A percentile compares a stretch with the other conserved stretches of the same genome.
Evolutionary conservation across 2,329 filamentous ascomycete genomes (phyloP).

Genomic region (Alternaria novae-zelandiae): DNA sequence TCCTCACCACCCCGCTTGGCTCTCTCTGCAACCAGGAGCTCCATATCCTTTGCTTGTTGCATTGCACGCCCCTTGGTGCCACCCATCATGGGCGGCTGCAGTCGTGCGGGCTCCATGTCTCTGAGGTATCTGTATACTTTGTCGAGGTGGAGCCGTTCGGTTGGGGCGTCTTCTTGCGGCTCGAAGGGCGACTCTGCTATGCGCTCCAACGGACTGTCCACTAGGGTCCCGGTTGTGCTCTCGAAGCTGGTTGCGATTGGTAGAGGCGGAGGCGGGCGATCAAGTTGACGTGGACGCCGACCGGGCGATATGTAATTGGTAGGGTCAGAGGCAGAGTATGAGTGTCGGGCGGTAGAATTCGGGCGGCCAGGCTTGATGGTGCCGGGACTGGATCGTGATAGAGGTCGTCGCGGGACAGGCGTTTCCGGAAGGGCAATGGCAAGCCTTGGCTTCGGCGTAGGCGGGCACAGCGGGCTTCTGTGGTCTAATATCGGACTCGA

Average conservation of each 20-base stretch:
- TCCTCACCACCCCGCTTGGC: conserved; percentile 66
- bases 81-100: conserved; percentile 36
- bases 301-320: conserved; percentile 21
- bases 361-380: not conserved
- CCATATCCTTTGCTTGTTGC: conserved; percentile 75
- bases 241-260: conserved; percentile 19
- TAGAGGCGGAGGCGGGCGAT: conserved; percentile 18
- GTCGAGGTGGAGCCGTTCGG: conserved; percentile 3
- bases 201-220: conserved; percentile 28
- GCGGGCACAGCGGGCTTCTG: conserved; percentile 23
- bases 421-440: conserved; percentile 3
- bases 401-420: not conserved
- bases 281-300: conserved; percentile 10
- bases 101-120: conserved; percentile 40
- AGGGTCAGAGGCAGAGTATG: conserved; percentile 30
- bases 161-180: not conserved
- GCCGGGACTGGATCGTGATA: conserved; percentile 18
- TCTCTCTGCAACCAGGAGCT: conserved; percentile 67
- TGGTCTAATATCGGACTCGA: conserved; percentile 33
- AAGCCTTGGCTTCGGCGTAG: conserved; percentile 11
- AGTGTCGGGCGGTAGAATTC: conserved; percentile 12
- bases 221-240: conserved; percentile 14
- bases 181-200: conserved; percentile 35
- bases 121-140: conserved; percentile 6
- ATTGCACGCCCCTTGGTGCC: conserved; percentile 65